Evolutionary conservation across 208 protist genomes (phyloP).

Genomic region (Crithidia mellificae): DNA sequence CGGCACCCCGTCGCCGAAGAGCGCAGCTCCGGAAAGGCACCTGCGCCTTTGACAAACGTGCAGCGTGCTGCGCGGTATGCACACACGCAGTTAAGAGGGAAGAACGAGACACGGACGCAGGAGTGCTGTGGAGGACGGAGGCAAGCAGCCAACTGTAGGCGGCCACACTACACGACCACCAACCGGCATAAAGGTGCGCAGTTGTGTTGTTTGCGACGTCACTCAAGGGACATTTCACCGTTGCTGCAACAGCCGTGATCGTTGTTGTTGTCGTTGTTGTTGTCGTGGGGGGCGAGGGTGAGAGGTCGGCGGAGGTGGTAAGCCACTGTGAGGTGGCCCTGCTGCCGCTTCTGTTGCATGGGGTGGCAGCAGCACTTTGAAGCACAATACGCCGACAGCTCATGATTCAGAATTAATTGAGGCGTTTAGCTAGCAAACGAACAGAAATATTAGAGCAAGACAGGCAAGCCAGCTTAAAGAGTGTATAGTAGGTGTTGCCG

Average conservation of each 20-base stretch:
- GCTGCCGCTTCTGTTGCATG: neutral
- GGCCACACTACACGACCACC: neutral
- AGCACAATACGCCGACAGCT: neutral
- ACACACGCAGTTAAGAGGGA: neutral
- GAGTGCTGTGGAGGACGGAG: neutral
- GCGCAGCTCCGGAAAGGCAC: neutral
- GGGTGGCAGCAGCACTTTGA: neutral
- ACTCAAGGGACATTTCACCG: neutral
- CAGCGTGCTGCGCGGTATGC: neutral
- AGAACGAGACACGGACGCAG: neutral
- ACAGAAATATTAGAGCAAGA: neutral
- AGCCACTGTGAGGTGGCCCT: conserved; percentile 11
- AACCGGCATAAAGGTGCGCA: neutral
- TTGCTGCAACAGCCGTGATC: neutral
- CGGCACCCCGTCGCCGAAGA: no score
- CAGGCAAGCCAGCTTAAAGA: no score
- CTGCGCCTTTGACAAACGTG: neutral
- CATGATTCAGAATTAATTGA: neutral
- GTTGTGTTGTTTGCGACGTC: neutral
- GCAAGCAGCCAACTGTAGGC: neutral
- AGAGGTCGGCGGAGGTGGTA: conserved; percentile 8
- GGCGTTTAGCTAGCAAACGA: neutral
- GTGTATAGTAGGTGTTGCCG: no score
- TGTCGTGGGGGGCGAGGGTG: no score
- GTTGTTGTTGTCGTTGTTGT: no score